Evolutionary conservation across 306 rosid genomes (phyloP).

Genomic region (Heteromeles arbutifolia): DNA sequence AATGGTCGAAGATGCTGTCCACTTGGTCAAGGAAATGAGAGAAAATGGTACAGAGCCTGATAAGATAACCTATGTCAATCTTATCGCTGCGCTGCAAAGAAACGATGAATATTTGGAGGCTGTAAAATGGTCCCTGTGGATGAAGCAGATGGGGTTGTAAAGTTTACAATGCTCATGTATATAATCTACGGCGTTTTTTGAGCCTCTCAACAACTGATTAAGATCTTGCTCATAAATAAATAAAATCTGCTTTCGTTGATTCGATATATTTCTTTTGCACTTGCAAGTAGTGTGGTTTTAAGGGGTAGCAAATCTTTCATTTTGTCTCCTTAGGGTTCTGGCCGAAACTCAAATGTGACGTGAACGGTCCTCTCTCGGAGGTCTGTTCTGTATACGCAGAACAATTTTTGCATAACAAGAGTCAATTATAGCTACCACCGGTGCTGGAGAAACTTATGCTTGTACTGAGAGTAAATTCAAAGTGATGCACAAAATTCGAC

Average conservation of each 20-base stretch:
- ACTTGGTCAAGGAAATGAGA: slow-evolving; percentile 80
- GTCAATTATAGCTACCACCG: neutral
- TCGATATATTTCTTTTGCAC: no score
- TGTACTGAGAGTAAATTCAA: neutral
- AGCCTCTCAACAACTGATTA: neutral
- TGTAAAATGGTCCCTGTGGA: slow-evolving; percentile 93
- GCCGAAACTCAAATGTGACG: no score
- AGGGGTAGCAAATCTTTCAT: no score
- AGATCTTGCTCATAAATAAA: no score
- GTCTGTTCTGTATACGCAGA: no score
- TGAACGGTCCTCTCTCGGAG: no score
- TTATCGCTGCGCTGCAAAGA: slow-evolving; percentile 52
- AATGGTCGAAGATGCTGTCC: slow-evolving; percentile 86
- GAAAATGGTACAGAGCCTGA: slow-evolving; percentile 78
- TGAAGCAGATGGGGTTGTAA: slow-evolving; percentile 81
- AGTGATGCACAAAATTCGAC: neutral
- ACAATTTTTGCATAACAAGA: no score
- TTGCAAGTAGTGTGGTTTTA: no score
- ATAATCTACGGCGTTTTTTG: neutral
- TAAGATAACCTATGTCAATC: slow-evolving; percentile 61
- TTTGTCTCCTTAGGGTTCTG: no score
- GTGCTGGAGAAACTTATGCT: no score
- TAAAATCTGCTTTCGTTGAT: no score
- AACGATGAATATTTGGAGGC: slow-evolving; percentile 88
- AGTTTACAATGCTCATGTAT: slow-evolving; percentile 7